Percentiles rank a stretch among this genome's conserved stretches.
Evolutionary conservation across 768 basidiomycete genomes (phyloP).

Genomic region (Exidia glandulosa): DNA sequence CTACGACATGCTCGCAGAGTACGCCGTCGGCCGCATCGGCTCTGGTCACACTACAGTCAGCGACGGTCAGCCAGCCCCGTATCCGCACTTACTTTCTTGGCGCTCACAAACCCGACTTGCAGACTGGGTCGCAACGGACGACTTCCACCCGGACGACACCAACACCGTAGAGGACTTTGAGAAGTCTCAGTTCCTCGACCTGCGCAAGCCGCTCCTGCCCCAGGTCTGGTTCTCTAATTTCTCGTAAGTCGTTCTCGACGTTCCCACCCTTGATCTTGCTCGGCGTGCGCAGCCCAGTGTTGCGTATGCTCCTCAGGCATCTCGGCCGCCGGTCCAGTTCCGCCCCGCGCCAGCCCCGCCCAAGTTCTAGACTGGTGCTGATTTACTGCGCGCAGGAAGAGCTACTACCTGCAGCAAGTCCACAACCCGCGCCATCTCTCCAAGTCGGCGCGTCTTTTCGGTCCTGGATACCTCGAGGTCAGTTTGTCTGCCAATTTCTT

Average conservation of each 20-base stretch:
- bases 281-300: no score
- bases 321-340: no score
- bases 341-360: background rate
- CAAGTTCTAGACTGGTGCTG: background rate
- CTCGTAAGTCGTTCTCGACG: no score
- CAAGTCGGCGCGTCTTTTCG: constrained; percentile 81
- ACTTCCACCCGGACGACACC: constrained; percentile 88
- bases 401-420: constrained; percentile 91
- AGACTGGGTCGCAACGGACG: constrained; percentile 87
- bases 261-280: no score
- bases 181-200: constrained; percentile 86
- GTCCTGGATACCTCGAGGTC: constrained; percentile 70
- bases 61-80: constrained; percentile 45
- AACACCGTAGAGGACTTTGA: constrained; percentile 70
- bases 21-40: constrained; percentile 73
- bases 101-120: background rate
- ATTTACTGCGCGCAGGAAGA: constrained; percentile 49
- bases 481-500: constrained; percentile 11
- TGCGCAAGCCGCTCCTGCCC: constrained; percentile 67
- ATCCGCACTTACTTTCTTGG: background rate
- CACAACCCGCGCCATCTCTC: constrained; percentile 88
- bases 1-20: constrained; percentile 86
- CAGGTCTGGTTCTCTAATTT: constrained; percentile 88
- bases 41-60: constrained; percentile 60
- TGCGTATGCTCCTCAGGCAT: no score